A percentile compares a stretch with the other conserved stretches of the same genome.
Evolutionary conservation across 352 stramenopile genomes (phyloP).

Genomic region (Phytophthora citricola): DNA sequence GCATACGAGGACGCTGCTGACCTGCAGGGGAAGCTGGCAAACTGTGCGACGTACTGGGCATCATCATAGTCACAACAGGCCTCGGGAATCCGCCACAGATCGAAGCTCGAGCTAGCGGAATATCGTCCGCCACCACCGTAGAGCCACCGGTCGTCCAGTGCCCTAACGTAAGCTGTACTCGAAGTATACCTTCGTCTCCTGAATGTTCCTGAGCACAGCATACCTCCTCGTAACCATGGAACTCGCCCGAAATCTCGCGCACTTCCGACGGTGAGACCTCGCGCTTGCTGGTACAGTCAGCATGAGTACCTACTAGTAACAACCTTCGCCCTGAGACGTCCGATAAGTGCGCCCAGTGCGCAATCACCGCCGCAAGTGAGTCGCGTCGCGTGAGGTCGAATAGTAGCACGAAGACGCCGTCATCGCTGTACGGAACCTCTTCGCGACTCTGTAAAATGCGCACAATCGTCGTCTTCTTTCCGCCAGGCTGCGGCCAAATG

Average conservation of each 20-base stretch:
- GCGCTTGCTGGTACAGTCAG: slow-evolving; percentile 46
- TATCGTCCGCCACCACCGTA: slow-evolving; percentile 8
- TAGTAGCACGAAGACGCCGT: slow-evolving; percentile 53
- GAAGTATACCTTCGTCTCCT: slow-evolving; percentile 29
- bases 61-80: slow-evolving; percentile 35
- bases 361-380: slow-evolving; percentile 47
- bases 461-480: slow-evolving; percentile 24
- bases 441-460: slow-evolving; percentile 28
- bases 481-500: slow-evolving; percentile 24
- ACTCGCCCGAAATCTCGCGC: slow-evolving; percentile 54
- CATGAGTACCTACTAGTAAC: slow-evolving; percentile 65
- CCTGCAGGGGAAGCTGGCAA: slow-evolving; percentile 30
- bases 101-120: slow-evolving; percentile 31
- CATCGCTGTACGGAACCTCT: slow-evolving; percentile 8
- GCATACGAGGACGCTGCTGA: slow-evolving; percentile 37
- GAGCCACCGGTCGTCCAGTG: slow-evolving; percentile 30
- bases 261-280: slow-evolving; percentile 48
- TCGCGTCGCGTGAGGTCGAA: slow-evolving; percentile 58
- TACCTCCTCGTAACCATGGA: slow-evolving; percentile 68
- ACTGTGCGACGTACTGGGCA: slow-evolving; percentile 29
- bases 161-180: slow-evolving; percentile 26
- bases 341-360: slow-evolving; percentile 49
- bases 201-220: slow-evolving; percentile 26
- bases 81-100: slow-evolving; percentile 40
- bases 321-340: slow-evolving; percentile 29